These are phyloP conservation scores for Aspergillus proliferans DNA, from an alignment of 2,329 filamentous ascomycete genomes.

Conservation along the genomic window DNA sequence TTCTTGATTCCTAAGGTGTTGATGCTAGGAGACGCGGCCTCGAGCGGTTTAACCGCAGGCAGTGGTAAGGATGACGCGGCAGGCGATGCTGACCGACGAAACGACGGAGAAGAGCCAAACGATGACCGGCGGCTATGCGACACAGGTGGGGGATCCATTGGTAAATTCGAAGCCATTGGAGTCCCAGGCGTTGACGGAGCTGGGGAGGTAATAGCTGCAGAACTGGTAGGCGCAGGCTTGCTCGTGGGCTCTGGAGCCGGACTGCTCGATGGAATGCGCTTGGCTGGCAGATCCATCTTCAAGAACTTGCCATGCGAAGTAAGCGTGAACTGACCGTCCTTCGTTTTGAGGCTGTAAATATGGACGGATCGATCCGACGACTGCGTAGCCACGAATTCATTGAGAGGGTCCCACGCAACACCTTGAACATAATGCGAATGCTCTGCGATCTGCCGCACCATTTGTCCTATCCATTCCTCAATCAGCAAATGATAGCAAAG, in stretches of 20 bases:
- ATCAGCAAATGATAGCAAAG: conserved; percentile 13
- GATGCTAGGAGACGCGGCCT: conserved; percentile 71
- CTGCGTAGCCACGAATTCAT: conserved; percentile 96
- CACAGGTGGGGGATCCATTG: conserved; percentile 93
- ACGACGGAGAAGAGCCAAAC: conserved; percentile 70
- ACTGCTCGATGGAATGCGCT: conserved; percentile 84
- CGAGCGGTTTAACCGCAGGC: conserved; percentile 90
- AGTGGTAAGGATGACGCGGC: conserved; percentile 80
- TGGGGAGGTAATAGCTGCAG: conserved; percentile 66
- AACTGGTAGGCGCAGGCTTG: conserved; percentile 29
- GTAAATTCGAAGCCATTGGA: conserved; percentile 77
- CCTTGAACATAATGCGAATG: conserved; percentile 98
- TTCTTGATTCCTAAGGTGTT: conserved; percentile 67
- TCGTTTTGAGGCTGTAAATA: conserved; percentile 92
- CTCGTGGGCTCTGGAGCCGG: conserved; percentile 72
- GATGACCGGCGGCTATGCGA: conserved; percentile 93
- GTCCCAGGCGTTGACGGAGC: conserved; percentile 88
- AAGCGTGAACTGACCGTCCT: conserved; percentile 89
- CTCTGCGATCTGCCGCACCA: conserved; percentile 90
- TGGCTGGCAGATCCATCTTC: conserved; percentile 87
- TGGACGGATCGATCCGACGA: conserved; percentile 97
- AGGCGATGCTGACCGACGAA: conserved; percentile 81
- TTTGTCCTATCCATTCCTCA: conserved; percentile 40
- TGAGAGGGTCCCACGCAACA: conserved; percentile 95
- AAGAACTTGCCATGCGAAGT: conserved; percentile 72